Evolutionary conservation across 2,329 filamentous ascomycete genomes (phyloP), one percentile per base, ranked within the genome.

Genomic region (Penicillium fuscoglaucum): DNA sequence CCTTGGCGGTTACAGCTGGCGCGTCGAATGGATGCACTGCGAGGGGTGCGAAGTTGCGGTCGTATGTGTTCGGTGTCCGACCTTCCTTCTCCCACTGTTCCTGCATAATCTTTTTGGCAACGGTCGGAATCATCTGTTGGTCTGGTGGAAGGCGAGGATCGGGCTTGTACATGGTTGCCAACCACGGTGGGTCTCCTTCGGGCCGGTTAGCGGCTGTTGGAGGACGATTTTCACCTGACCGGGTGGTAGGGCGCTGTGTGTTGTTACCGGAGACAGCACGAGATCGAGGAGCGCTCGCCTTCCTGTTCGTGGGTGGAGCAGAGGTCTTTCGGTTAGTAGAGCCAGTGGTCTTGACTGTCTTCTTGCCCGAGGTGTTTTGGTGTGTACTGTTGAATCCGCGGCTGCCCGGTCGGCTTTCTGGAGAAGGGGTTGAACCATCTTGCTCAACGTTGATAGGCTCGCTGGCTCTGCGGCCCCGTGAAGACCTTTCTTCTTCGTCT

Each of bases 21-120:
- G 67, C 65, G 17, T 74, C 72, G 33, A 77, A 70, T 3, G 72
- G 68, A 15, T 74, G 72, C 33, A 80, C 72, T 39, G 76, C 95
- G 61, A 98, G 79, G 6, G 93, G 88, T 19, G 90, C 87, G 77
- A 97, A 95, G 59, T 96, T 88, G 62, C 87, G 90, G 76, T 96
- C 93, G 72, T 96, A 97, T 28, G 89, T 83, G 59, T 86, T 90
- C 4, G 91, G 91, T 62, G 91, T 90, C 64, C 90, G 91, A 62
- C 93, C 93, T 74, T 97, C 91, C 67, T 87, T 90, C 76, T 96
- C 92, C 93, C 92, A 97, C 74, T 93, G 90, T 74, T 97, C 92
- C 78, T 97, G 93, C 74, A 95, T 90, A 74, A 98, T 83, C 56
- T 91, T 85, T 69, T 89, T 91, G 13, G 95, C 95, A 62, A 98